phyloP scores from a whole-genome alignment of 2,329 filamentous ascomycete genomes.

The Fusarium sp. region DNA sequence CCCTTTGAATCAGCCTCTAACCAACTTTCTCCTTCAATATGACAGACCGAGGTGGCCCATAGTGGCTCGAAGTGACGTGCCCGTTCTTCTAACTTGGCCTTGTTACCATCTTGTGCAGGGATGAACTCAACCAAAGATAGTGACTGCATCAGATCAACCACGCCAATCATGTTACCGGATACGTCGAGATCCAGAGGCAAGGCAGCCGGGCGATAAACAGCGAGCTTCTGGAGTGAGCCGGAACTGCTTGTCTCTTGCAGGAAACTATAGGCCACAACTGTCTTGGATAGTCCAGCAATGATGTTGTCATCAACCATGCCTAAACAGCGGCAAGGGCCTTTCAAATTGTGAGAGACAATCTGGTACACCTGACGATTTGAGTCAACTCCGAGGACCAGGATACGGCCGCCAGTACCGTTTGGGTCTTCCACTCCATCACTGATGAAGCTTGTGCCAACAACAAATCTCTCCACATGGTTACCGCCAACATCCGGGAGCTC shows the following conservation, averaged over 20 bases:
- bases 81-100: slow-evolving; percentile 73
- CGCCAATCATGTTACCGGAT: slow-evolving; percentile 76
- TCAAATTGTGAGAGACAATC: slow-evolving; percentile 73
- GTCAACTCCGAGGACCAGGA: slow-evolving; percentile 85
- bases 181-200: slow-evolving; percentile 84
- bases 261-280: slow-evolving; percentile 70
- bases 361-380: slow-evolving; percentile 76
- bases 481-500: slow-evolving; percentile 69
- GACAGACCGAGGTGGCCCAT: slow-evolving; percentile 82
- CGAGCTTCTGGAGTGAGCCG: slow-evolving; percentile 72
- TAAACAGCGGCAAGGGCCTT: slow-evolving; percentile 82
- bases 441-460: slow-evolving; percentile 88
- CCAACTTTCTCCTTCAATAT: slow-evolving; percentile 77
- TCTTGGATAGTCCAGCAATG: slow-evolving; percentile 89
- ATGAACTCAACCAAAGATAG: slow-evolving; percentile 79
- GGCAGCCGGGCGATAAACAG: slow-evolving; percentile 81
- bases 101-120: slow-evolving; percentile 62
- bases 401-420: slow-evolving; percentile 70
- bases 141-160: slow-evolving; percentile 95
- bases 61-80: slow-evolving; percentile 81
- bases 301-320: slow-evolving; percentile 79
- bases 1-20: slow-evolving; percentile 87
- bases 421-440: slow-evolving; percentile 61
- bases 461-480: slow-evolving; percentile 75
- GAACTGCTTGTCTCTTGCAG: slow-evolving; percentile 62